Evolutionary conservation across 257 asterid species (phyloP).

Genomic region (Solanum pinnatisectum): DNA sequence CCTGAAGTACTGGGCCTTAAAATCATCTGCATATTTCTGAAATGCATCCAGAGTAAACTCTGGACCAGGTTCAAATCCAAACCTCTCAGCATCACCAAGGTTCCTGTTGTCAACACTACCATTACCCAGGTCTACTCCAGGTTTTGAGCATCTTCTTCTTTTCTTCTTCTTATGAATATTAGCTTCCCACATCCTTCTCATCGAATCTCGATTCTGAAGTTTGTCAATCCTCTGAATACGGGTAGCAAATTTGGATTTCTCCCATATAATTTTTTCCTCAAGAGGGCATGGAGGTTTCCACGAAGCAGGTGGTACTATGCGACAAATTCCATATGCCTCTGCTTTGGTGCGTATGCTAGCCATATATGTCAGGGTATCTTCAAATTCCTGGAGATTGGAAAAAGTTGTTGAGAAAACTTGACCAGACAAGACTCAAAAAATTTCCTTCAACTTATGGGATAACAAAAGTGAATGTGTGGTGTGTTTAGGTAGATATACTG

Average conservation of each 20-base stretch:
- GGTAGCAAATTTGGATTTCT: conserved; percentile 56
- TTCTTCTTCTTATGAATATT: conserved; percentile 58
- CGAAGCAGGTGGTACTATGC: conserved; percentile 92
- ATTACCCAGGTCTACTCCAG: conserved; percentile 40
- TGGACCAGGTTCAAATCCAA: conserved; percentile 97
- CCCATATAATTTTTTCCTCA: conserved; percentile 61
- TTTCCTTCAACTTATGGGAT: not conserved
- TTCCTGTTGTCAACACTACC: conserved; percentile 31
- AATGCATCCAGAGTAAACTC: conserved; percentile 69
- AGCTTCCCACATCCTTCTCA: conserved; percentile 43
- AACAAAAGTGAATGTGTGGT: not conserved
- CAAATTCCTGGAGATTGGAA: conserved; percentile 57
- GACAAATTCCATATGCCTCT: conserved; percentile 85
- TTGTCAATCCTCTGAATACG: conserved; percentile 90
- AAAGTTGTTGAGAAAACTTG: conserved; percentile 8
- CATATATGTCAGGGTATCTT: conserved; percentile 73
- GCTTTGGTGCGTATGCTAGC: conserved; percentile 82
- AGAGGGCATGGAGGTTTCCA: conserved; percentile 96
- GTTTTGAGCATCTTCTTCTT: conserved; percentile 59
- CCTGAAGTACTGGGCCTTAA: conserved; percentile 72
- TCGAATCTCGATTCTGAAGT: conserved; percentile 77
- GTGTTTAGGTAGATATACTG: not conserved
- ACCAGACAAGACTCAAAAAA: not conserved
- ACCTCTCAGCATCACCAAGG: conserved; percentile 53
- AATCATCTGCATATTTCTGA: conserved; percentile 78